Base-by-base conservation (phyloP, 352 stramenopile species). In the Pelagophyceae sp. region DNA sequence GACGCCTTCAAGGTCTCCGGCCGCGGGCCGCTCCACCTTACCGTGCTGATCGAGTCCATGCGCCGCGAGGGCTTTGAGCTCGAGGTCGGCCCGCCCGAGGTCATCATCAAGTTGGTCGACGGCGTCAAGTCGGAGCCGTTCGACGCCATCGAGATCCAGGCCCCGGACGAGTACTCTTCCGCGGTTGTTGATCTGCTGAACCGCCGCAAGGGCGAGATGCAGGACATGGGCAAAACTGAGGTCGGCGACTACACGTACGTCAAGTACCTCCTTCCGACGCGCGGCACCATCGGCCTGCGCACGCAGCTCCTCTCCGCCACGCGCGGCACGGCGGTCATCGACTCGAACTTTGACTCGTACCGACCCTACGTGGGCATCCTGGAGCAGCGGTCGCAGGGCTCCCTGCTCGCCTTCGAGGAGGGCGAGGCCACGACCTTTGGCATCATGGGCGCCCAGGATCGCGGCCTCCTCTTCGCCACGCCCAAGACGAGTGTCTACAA, bases 41-140 rank as follows among this genome's bases (percentile, higher is more conserved):
- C 95, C 71, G 97, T 99, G 69, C 86, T 99, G 76, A 98, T 99
- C 79, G 96, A 99, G 84, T 97, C 94, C 77, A 99, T 99, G 96
- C 89, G 96, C 80, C 93, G 96, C 80, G 96, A 99, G 83, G 96
- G 96, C 69, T 99, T 99, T 77, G 96, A 99, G 87, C 91, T 99
- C 81, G 95, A 95, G 45, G 91, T 99, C 63, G 97, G 95, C 37
- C 95, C 95, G 50, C 96, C 96, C 25, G 94, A 94, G 67, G 96
- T 99, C 60, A 96, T 99, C 79, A 96, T 96, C 84, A 95, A 96
- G 82, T 89, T 83, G 19, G 64, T 84, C 51, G 81, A 86, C 61
- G 94, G 93, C 60, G 83, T 92, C 72, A 91, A 89, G 74, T 76
- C 60, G 23, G 83, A 86, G 67, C 83, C 83, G 1, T 93, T 96